Conservation (phyloP, 495 filamentous ascomycete species). For the Xylaria scruposa region DNA sequence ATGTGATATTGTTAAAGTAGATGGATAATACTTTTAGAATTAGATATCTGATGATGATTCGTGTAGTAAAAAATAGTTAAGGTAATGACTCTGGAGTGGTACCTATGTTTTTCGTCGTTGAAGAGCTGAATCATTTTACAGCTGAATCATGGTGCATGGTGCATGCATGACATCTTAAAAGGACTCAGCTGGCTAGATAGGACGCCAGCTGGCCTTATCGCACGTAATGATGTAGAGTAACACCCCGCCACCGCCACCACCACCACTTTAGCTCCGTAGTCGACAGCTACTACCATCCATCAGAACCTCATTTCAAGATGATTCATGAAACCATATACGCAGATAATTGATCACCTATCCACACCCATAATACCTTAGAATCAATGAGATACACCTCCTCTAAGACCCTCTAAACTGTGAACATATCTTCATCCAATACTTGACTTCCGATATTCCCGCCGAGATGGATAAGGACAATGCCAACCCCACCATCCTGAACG, state of each 20-base stretch:
- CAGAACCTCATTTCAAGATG: neutral
- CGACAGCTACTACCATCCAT: neutral
- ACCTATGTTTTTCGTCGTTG: neutral
- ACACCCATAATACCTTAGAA: neutral
- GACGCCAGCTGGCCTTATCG: neutral
- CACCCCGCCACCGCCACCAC: neutral
- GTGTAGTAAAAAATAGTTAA: neutral
- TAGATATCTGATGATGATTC: neutral
- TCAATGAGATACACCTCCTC: neutral
- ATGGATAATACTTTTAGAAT: neutral
- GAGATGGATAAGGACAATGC: conserved; percentile 64
- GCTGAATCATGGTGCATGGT: neutral
- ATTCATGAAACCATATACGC: neutral
- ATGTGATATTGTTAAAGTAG: neutral
- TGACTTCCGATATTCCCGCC: neutral
- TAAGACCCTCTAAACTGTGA: neutral
- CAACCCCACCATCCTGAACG: conserved; percentile 91
- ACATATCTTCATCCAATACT: neutral
- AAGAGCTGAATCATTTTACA: neutral
- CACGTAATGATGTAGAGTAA: neutral
- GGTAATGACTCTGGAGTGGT: too few species aligned
- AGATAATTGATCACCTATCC: neutral
- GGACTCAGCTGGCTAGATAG: neutral
- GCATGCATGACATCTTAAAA: neutral
- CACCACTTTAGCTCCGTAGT: neutral